A percentile compares a stretch with the other conserved stretches of the same genome.
Evolutionary conservation across 371 early-diverging fungal genomes (phyloP).

Genomic region (Syncephalastrum racemosum): DNA sequence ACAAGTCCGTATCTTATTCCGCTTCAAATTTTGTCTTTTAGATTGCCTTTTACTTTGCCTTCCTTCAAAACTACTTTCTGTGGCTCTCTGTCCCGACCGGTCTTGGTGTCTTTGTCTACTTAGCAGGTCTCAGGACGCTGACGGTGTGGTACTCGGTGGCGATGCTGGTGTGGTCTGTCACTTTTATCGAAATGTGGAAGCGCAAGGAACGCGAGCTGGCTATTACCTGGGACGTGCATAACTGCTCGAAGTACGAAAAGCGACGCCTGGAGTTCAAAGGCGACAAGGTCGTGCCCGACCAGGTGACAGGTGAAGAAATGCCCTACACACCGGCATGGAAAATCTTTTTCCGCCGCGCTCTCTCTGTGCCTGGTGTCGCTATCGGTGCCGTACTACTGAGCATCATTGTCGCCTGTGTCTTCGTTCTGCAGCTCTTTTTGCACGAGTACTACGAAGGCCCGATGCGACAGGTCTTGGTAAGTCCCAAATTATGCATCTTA

Average conservation of each 20-base stretch:
- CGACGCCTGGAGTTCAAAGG: constrained; percentile 70
- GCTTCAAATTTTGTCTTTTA: constrained; percentile 3
- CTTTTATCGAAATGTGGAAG: constrained; percentile 81
- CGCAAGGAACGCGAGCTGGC: constrained; percentile 73
- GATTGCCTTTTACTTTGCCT: constrained; percentile 89
- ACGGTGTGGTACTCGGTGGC: constrained; percentile 66
- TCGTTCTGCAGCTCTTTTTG: constrained; percentile 74
- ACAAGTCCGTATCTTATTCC: neutral
- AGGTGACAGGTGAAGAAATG: constrained; percentile 71
- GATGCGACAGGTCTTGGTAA: constrained; percentile 44
- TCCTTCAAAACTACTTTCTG: constrained; percentile 80
- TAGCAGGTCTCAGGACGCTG: constrained; percentile 49
- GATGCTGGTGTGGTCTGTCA: constrained; percentile 70
- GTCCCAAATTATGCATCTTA: neutral
- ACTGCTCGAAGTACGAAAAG: constrained; percentile 63
- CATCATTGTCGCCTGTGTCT: constrained; percentile 66
- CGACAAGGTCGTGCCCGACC: constrained; percentile 58
- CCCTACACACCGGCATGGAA: constrained; percentile 72
- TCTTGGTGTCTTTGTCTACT: constrained; percentile 62
- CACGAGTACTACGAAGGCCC: constrained; percentile 86
- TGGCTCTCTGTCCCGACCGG: constrained; percentile 71
- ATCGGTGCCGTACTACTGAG: constrained; percentile 63
- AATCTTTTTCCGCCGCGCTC: constrained; percentile 62
- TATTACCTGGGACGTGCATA: constrained; percentile 73
- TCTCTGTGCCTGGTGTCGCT: constrained; percentile 63